These are phyloP conservation scores for Cryptococcus sp. DNA, from an alignment of 1,284 basidiomycete genomes.

Conservation along the genomic window DNA sequence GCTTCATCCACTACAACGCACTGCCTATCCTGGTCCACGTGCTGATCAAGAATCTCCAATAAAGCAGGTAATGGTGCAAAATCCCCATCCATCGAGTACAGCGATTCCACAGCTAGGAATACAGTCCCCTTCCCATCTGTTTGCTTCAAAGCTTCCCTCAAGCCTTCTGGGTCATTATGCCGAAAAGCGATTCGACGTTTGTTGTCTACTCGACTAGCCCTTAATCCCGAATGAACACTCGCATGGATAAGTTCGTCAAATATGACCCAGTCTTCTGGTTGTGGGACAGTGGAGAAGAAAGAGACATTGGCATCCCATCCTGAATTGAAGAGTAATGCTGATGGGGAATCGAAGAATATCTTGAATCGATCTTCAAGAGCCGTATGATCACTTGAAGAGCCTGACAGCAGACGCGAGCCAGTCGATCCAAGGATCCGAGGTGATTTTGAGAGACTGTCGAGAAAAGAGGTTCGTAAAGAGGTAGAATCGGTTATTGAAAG, in stretches of 20 bases:
- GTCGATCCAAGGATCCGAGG: conserved; percentile 74
- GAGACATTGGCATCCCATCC: conserved; percentile 93
- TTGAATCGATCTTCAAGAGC: conserved; percentile 65
- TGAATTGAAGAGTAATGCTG: conserved; percentile 85
- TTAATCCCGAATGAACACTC: conserved; percentile 83
- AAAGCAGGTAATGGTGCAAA: conserved; percentile 70
- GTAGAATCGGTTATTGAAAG: conserved; percentile 71
- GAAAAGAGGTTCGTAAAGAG: conserved; percentile 57
- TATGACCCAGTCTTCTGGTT: conserved; percentile 70
- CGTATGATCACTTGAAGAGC: conserved; percentile 64
- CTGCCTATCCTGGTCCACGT: conserved; percentile 44
- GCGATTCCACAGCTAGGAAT: conserved; percentile 71
- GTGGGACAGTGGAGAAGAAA: conserved; percentile 78
- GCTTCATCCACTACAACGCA: conserved; percentile 72
- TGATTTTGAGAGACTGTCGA: conserved; percentile 57
- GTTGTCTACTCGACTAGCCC: conserved; percentile 58
- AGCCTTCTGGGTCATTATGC: conserved; percentile 63
- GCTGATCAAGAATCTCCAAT: conserved; percentile 50
- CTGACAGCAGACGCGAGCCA: conserved; percentile 82
- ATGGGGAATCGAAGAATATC: conserved; percentile 60
- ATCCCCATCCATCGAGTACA: conserved; percentile 97
- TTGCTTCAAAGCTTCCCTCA: conserved; percentile 23
- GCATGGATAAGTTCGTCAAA: conserved; percentile 91
- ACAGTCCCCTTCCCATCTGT: conserved; percentile 22
- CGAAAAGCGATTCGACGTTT: conserved; percentile 54